Base-by-base conservation (phyloP, 345 rosid species). In the Heritiera fomes region DNA sequence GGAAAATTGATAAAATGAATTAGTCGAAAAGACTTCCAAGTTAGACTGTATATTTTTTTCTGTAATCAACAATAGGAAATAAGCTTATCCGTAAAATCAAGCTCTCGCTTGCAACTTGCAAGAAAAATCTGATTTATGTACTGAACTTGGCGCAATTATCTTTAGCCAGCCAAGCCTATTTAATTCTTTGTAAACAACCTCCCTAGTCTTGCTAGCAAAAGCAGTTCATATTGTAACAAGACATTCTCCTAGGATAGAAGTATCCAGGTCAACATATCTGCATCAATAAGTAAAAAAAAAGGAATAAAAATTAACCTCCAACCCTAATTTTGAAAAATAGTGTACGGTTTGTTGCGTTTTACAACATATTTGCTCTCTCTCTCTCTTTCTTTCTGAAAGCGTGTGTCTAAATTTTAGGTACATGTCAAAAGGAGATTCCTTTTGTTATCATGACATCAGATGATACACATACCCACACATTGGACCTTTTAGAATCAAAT, bases 371-470 rank as follows among this genome's bases (percentile, higher is more conserved):
- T 4, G 47, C 64, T 17, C 60, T 60, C 52, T 73, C 75, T 80
- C 81, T 75, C 49, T 73, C 73, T 10, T 34, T 23, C 45, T 53
- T 71, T 56, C 14, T 14, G 7, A 3, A 34, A 1, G 58, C 4
- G n/a, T 15, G 58, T 53, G 65, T 46, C 34, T 34, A 49, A 74
- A 75, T 72, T 74, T 84, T 81, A 95, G 99, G 87, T 75, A 84
- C 78, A 75, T 75, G 80, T 76, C 82, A 86, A 74, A 86, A 81
- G 76, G 91, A 88, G 81, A 90, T 92, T 84, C 99, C 99, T 45
- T 89, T 96, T 77, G 90, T 85, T 73, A 94, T 96, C 69, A 96
- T 96, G 99, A 96, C 98, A 50, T 96, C 98, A 4, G 99, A 96
- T 84, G 99, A 96, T 79, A 96, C 99, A 18, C 94, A 96, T 86